Evolutionary conservation across 108 stramenopile species (phyloP), one percentile per base, ranked within the genome.

Genomic region (Pseudonitzschia delicatissima): DNA sequence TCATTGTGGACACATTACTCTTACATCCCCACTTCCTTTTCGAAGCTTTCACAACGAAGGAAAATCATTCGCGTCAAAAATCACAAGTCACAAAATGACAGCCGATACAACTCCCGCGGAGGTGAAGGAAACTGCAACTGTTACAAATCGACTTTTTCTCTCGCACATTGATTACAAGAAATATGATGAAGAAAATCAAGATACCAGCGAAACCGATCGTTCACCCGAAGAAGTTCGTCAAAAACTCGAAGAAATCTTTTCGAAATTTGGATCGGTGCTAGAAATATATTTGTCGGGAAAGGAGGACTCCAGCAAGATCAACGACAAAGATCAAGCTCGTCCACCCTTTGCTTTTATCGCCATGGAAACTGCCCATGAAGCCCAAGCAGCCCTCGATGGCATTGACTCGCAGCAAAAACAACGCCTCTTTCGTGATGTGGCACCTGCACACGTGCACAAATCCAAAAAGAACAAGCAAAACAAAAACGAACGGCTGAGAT

Each of bases 291-390:
- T 74, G 0, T 57, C 73, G 0, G 57, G 48, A 0, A 40, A 59
- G 25, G 61, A 61, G 4, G 11, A 42, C 29, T 5, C 25, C 11
- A 61, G 12, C 0, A 42, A 40, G 5, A 40, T 20, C 0, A 12
- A 61, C 0, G 0, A 1, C 37, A 8, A 0, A n/a, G 25, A 61
- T 36, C 20, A 5, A 5, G 0, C 15, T 33, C 39, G 28, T 7
- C 60, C 60, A 35, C 49, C 52, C 26, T 72, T 67, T 59, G 67
- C 62, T 9, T 76, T 76, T 39, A 35, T 76, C 0, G 44, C 49
- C 36, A 63, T 76, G 57, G 63, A 62, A 35, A 51, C 45, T 6
- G 20, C 62, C 18, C 55, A 64, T 28, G 37, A 68, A 33, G 74
- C 74, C 12, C 44, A 48, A 20, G 21, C 57, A 5, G 72, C 47